Percentiles rank a stretch among this genome's conserved stretches.
Evolutionary conservation across 441 rosid species (phyloP).

Genomic region (Arabidopsis hybrid): DNA sequence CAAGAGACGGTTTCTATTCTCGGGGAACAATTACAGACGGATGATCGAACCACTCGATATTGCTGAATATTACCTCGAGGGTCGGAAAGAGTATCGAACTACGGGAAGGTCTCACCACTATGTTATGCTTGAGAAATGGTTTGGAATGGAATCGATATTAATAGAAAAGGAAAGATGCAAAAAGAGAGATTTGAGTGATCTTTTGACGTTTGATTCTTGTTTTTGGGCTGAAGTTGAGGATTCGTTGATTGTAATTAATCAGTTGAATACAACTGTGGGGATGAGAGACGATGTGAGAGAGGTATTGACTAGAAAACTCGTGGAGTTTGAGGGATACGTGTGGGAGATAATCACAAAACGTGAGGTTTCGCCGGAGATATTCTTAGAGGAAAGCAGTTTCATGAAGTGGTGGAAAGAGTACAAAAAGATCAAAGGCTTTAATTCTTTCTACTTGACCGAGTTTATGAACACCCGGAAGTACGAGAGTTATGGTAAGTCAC

Average conservation of each 20-base stretch:
- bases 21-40: constrained; percentile 61
- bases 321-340: constrained; percentile 51
- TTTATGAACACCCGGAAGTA: constrained; percentile 50
- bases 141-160: neutral
- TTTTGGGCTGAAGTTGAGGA: constrained; percentile 87
- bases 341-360: constrained; percentile 49
- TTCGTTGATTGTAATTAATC: constrained; percentile 46
- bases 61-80: constrained; percentile 54
- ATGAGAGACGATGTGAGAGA: constrained; percentile 15
- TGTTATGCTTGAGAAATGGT: constrained; percentile 61
- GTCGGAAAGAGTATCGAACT: constrained; percentile 42
- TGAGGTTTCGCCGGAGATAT: constrained; percentile 70
- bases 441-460: constrained; percentile 38
- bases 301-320: constrained; percentile 22
- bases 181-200: constrained; percentile 39
- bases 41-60: constrained; percentile 78
- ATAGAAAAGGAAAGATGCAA: neutral
- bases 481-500: constrained; percentile 40
- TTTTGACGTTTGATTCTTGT: constrained; percentile 70
- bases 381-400: constrained; percentile 62
- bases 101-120: constrained; percentile 55
- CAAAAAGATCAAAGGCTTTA: constrained; percentile 37
- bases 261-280: constrained; percentile 15
- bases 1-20: constrained; percentile 44
- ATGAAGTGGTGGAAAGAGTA: constrained; percentile 76